phyloP scores from a whole-genome alignment of 2,329 filamentous ascomycete genomes.

The Fusarium guadeloupense region DNA sequence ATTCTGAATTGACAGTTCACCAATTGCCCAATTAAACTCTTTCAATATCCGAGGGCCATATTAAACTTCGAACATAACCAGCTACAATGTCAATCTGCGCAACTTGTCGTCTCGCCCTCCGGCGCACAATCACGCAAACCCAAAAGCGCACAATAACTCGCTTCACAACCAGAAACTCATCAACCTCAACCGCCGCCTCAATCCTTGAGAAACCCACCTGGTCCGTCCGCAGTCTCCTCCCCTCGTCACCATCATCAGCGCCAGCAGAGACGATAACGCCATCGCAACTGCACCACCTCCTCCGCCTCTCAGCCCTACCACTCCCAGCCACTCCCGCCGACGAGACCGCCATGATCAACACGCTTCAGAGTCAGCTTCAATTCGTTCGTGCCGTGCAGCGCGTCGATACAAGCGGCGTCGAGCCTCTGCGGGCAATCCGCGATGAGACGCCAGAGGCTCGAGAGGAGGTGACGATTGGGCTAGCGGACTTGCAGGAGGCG shows the following conservation, averaged over 20 bases:
- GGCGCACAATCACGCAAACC: slow-evolving; percentile 25
- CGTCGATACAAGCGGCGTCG: slow-evolving; percentile 76
- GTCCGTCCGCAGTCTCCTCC: slow-evolving; percentile 82
- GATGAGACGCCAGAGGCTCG: slow-evolving; percentile 78
- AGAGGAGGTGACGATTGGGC: slow-evolving; percentile 65
- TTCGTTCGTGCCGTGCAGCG: slow-evolving; percentile 89
- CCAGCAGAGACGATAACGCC: slow-evolving; percentile 63
- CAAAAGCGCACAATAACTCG: slow-evolving; percentile 6
- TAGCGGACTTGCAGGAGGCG: slow-evolving; percentile 65
- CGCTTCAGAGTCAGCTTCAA: slow-evolving; percentile 82
- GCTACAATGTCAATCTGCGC: slow-evolving; percentile 46
- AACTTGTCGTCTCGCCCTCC: slow-evolving; percentile 45
- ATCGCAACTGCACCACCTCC: slow-evolving; percentile 80
- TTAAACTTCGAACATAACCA: background rate
- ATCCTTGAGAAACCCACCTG: slow-evolving; percentile 78
- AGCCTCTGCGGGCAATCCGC: slow-evolving; percentile 79
- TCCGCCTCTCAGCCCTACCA: slow-evolving; percentile 89
- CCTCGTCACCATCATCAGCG: slow-evolving; percentile 48
- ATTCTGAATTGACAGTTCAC: background rate
- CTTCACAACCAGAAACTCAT: slow-evolving; percentile 15
- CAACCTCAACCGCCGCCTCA: slow-evolving; percentile 40
- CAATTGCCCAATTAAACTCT: background rate
- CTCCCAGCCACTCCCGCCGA: slow-evolving; percentile 69
- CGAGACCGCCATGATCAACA: slow-evolving; percentile 75
- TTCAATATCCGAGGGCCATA: no score